Percentiles rank a stretch among this genome's conserved stretches.
phyloP scores from a whole-genome alignment of 2,329 filamentous ascomycete species.

The Lachnellula arida region DNA sequence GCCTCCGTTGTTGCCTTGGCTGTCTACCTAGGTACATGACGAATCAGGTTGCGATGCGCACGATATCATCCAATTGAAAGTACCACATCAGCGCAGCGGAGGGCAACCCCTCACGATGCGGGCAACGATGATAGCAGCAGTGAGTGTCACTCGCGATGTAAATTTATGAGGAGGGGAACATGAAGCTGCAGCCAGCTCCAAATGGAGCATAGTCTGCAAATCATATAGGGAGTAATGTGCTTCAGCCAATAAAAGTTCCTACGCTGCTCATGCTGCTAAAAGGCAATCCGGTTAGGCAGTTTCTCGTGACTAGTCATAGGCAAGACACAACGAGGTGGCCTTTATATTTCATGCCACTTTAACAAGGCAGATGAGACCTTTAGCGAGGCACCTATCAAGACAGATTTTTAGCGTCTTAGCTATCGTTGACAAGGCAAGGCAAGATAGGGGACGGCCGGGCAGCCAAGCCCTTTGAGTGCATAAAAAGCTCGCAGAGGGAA shows the following conservation, averaged over 20 bases:
- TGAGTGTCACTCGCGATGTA: not conserved
- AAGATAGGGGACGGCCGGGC: not conserved
- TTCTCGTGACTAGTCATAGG: conserved; percentile 16
- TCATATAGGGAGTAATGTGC: not conserved
- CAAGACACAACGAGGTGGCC: conserved; percentile 12
- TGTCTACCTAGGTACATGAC: no score
- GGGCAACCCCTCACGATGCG: not conserved
- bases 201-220: conserved; percentile 10
- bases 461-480: not conserved
- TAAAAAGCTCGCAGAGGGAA: conserved; percentile 2
- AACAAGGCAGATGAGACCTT: conserved; percentile 9
- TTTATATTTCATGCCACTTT: conserved; percentile 12
- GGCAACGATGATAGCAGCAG: not conserved
- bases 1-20: no score
- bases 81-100: not conserved
- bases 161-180: not conserved
- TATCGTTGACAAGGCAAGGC: conserved; percentile 1
- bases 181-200: conserved; percentile 8
- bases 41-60: no score
- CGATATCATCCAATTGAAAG: not conserved
- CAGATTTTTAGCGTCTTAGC: conserved; percentile 10
- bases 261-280: conserved; percentile 5
- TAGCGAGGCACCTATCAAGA: not conserved
- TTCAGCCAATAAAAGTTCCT: conserved; percentile 10
- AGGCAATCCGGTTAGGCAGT: conserved; percentile 15